A percentile compares a stretch with the other conserved stretches of the same genome.
These are phyloP conservation scores for Crotalaria pallida DNA, from an alignment of 306 rosid genomes.

Conservation along the genomic window DNA sequence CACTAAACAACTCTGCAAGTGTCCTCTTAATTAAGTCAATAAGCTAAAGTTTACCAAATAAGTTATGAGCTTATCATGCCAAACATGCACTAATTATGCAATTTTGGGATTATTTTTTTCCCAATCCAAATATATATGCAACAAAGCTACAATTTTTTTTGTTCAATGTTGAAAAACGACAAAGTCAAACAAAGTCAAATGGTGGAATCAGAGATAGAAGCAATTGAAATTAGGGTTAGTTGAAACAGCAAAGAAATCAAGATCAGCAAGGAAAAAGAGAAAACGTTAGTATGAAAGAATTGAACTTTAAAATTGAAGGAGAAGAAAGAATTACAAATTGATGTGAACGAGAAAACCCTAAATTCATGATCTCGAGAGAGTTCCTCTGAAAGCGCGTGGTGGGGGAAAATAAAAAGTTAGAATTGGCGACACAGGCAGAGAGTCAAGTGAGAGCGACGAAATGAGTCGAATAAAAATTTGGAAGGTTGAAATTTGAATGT, in stretches of 20 bases:
- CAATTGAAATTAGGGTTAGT: slow-evolving; percentile 13
- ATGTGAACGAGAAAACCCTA: slow-evolving; percentile 33
- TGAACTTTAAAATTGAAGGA: background rate
- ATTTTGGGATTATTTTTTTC: too few species aligned
- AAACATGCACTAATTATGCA: too few species aligned
- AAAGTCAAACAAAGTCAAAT: background rate
- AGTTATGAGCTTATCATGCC: too few species aligned
- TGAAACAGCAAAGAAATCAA: background rate
- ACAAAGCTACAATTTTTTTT: too few species aligned
- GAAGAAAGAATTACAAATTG: slow-evolving; percentile 37
- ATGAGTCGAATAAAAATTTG: too few species aligned
- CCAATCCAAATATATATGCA: too few species aligned
- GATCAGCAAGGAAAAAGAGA: background rate
- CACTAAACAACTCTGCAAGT: too few species aligned
- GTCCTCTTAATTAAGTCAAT: too few species aligned
- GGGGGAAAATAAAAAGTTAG: too few species aligned
- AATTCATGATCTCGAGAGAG: slow-evolving; percentile 33
- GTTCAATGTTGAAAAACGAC: background rate
- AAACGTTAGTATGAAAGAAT: background rate
- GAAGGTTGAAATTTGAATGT: too few species aligned
- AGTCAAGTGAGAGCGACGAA: background rate
- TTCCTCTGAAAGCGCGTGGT: background rate
- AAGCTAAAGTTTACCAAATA: too few species aligned
- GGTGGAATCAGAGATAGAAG: background rate
- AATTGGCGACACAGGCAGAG: too few species aligned